Evolutionary conservation across 2,329 filamentous ascomycete species (phyloP), one percentile per base, ranked within the genome.

Genomic region (Cladosporium oxysporum): DNA sequence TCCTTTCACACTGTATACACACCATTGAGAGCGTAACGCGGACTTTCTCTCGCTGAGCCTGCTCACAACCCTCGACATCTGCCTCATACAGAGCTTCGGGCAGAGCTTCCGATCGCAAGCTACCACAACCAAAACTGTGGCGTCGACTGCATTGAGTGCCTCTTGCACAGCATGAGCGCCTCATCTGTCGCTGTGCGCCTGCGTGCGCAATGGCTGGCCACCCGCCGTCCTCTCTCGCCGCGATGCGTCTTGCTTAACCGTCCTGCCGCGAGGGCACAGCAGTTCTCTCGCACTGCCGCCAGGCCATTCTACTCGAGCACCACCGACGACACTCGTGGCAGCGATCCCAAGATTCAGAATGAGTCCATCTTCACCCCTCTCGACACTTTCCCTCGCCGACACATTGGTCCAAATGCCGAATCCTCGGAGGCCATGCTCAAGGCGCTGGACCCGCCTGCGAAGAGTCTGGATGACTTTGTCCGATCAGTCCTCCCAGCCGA

Each of bases 381-480:
- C 66, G 87, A 90, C 75, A 87, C 87, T 49, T 96, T 97, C 74
- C 84, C 90, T 64, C 85, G 90, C 66, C 88, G 94, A 58, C 94
- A 97, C 80, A 96, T 97, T 80, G 93, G 93, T 0, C 93, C 93
- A 3, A 88, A 90, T 61, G 84, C 89, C 37, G 81, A 84, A 53
- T 88, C 91, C 64, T 86, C 88, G 1, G 82, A 88, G 70, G 83
- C 88, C 74, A 97, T 98, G 94, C 87, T 97, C 67, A 86, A 89
- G 72, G 85, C 85, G 1, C 83, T 98, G 49, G 89, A 92, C 66
- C 91, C 92, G 21, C 91, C 91, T 0, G 90, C 84, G 11, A 82
- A 84, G 67, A 89, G 84, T 55, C 79, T 98, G 66, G 92, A 97
- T 69, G 88, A 91, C 31, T 97, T 98, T 75, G 87, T 97, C 50